Conservation (phyloP, 345 rosid genomes). For the Rhizophora mangle region DNA sequence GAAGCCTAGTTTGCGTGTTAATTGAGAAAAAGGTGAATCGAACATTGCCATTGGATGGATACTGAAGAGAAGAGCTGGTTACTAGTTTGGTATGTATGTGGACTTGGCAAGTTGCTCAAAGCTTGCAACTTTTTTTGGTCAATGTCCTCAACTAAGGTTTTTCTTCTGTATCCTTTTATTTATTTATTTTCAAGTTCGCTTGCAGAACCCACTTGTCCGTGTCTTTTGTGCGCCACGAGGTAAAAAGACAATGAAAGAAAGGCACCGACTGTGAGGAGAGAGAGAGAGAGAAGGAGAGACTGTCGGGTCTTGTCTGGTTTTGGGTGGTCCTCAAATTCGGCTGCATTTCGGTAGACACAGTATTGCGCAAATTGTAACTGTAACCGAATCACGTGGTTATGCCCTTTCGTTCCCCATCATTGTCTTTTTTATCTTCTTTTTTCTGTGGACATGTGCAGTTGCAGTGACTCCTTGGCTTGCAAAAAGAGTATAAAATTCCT, state of each 20-base stretch:
- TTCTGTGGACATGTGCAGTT: constrained; percentile 4
- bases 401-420: constrained; percentile 17
- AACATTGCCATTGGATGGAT: not conserved
- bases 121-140: not conserved
- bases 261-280: not conserved
- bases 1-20: not conserved
- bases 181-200: constrained; percentile 2
- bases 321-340: constrained; percentile 25
- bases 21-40: too few species aligned
- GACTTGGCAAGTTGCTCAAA: not conserved
- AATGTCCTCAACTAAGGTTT: not conserved
- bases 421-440: not conserved
- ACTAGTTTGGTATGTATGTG: not conserved
- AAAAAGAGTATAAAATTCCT: not conserved
- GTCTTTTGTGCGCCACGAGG: too few species aligned
- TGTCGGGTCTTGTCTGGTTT: constrained; percentile 4
- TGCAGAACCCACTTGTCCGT: constrained; percentile 2
- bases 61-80: constrained; percentile 10
- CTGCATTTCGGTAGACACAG: constrained; percentile 23
- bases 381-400: constrained; percentile 40
- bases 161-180: not conserved
- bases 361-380: constrained; percentile 27
- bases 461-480: not conserved
- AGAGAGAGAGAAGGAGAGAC: not conserved
- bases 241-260: too few species aligned